A percentile compares a stretch with the other conserved stretches of the same genome.
phyloP scores from a whole-genome alignment of 1,284 basidiomycete species.

The Abortiporus biennis region DNA sequence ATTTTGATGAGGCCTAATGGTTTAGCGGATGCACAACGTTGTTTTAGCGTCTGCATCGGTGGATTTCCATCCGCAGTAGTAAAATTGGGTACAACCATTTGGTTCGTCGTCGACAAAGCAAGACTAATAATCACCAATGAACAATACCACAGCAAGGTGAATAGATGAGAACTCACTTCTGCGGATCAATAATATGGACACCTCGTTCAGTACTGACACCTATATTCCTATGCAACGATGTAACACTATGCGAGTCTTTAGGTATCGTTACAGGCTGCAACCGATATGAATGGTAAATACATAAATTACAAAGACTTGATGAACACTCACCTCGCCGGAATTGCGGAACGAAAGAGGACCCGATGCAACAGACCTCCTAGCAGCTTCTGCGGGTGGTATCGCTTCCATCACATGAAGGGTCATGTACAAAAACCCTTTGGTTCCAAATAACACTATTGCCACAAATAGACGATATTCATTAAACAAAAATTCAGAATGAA shows the following conservation, averaged over 20 bases:
- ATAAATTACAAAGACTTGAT: slow-evolving; percentile 6
- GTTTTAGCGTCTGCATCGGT: slow-evolving; percentile 48
- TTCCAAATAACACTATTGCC: slow-evolving; percentile 56
- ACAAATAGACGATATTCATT: background rate
- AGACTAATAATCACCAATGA: slow-evolving; percentile 24
- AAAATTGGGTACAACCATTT: slow-evolving; percentile 59
- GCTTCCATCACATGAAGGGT: slow-evolving; percentile 44
- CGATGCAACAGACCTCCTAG: slow-evolving; percentile 21
- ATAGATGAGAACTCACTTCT: slow-evolving; percentile 42
- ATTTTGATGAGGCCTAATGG: slow-evolving; percentile 62
- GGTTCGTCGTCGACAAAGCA: slow-evolving; percentile 26
- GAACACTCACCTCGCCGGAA: slow-evolving; percentile 52
- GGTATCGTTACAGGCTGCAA: slow-evolving; percentile 60
- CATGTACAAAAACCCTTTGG: slow-evolving; percentile 54
- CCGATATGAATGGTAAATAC: background rate
- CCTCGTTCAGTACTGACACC: slow-evolving; percentile 59
- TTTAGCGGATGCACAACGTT: slow-evolving; percentile 49
- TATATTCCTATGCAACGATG: slow-evolving; percentile 51
- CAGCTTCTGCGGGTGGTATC: slow-evolving; percentile 25
- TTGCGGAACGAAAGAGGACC: slow-evolving; percentile 41
- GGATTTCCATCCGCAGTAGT: slow-evolving; percentile 32
- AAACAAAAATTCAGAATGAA: background rate
- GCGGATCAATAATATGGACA: slow-evolving; percentile 59
- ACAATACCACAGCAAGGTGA: slow-evolving; percentile 5
- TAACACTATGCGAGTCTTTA: slow-evolving; percentile 56